Base-by-base conservation (phyloP, 2,329 filamentous ascomycete species). In the Aureobasidium musti region DNA sequence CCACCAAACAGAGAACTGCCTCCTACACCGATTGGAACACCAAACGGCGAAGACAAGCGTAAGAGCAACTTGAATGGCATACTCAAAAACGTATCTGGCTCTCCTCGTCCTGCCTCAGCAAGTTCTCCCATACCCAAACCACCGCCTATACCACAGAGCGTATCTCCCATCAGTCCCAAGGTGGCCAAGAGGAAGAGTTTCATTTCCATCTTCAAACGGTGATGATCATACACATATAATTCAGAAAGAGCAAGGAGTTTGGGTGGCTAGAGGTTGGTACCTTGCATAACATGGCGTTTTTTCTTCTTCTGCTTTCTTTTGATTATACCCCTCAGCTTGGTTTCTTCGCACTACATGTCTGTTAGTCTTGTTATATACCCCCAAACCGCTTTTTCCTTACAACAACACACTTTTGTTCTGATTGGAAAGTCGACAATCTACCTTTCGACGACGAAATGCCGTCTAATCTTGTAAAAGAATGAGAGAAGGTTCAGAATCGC, bases 151-250 rank as follows among this genome's bases (percentile, higher is more conserved):
- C 71, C 71, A 23, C 69, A 68, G 5, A 69, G 43, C 23, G 57
- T 30, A 68, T 74, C 67, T 26, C 69, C 69, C 28, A 67, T 72
- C 14, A 71, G 71, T n/a, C 72, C 75, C n/a, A 77, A 74, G 66
- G 73, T 81, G 52, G 75, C 76, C 63, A 82, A 82, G 73, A 75
- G 80, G 67, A 82, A 82, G 74, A 82, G 80, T 68, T 78, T 82
- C 67, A 70, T 81, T 66, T 73, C 75, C 26, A 79, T 81, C 37
- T 82, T 82, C 70, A 77, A 64, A n/a, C 61, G 61, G 2, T 45
- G 19, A 21, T 63, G 19, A 35, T 5, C 49, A 23, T 41, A 35
- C 21, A 52, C 21, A 41, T 41, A 28, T 39, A 28, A 7, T 35
- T 43, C 37, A 43, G n/a, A 26, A 52, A 63, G 43, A 63, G 59